Evolutionary conservation across 768 basidiomycete genomes (phyloP), one percentile per base, ranked within the genome.

Genomic region (Lentinula sp.): DNA sequence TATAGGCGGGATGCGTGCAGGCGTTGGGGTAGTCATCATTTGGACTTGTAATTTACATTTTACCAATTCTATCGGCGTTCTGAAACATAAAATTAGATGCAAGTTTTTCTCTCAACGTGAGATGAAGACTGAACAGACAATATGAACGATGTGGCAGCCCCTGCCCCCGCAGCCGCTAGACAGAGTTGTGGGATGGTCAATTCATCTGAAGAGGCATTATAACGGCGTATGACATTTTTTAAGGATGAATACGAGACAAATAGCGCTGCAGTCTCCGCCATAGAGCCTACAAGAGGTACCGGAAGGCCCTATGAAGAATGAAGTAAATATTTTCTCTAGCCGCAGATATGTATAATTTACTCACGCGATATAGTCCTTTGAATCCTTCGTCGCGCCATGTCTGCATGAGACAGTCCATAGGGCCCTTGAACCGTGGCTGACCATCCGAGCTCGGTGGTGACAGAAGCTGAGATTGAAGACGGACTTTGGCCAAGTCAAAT

Each of bases 1-100:
- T 67, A 46, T 64, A 65, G 41, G 61, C 62, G 43, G 66, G 50
- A 35, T 61, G 45, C 41, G 52, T 56, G 54, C 50, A 69, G 59
- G 45, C 39, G 63, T 52, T n/a, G 68, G 66, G 58, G 68, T 42
- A 56, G 66, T 67, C 63, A 94, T 82, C 85, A 90, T 90, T 69
- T 93, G 92, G 2, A 94, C 93, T 73, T 95, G 92, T 90, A 95
- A 92, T 69, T 91, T 89, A 73, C 92, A 94, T 73, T 95, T 95
- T 51, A 95, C 84, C 54, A 93, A 85, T 68, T 93, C 93, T 62
- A 94, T 85, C 1, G 92, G 92, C 0, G 92, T 95, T 72, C 93
- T 93, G 77, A 94, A 97, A 74, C 97, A 61, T 98, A 87, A 68
- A 98, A 88, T 1, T 95, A 95, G 0, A 51, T 43, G 20, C 63